These are phyloP conservation scores for Ustilago crameri DNA, from an alignment of 1,284 basidiomycete genomes.

Conservation along the genomic window DNA sequence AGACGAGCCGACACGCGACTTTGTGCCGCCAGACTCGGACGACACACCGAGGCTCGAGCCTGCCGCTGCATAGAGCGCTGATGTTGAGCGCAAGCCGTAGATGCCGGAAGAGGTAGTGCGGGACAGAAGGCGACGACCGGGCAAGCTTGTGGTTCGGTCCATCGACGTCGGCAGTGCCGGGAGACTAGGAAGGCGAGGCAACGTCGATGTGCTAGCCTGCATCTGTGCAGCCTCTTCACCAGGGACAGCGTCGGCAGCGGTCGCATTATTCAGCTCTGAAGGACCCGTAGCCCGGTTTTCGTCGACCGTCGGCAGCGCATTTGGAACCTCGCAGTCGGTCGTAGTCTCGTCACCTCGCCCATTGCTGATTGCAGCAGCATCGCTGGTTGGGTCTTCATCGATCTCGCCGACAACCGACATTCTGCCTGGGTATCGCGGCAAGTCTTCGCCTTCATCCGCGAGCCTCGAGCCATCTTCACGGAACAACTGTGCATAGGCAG, in stretches of 20 bases:
- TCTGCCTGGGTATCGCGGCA: conserved; percentile 63
- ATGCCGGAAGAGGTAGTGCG: conserved; percentile 18
- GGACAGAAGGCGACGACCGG: conserved; percentile 21
- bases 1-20: conserved; percentile 21
- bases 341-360: not conserved
- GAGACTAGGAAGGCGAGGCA: conserved; percentile 17
- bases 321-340: not conserved
- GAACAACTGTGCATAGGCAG: conserved; percentile 67
- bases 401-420: conserved; percentile 53
- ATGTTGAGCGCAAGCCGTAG: conserved; percentile 10
- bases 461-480: conserved; percentile 66
- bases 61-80: conserved; percentile 14
- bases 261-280: not conserved
- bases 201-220: not conserved
- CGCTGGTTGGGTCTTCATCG: conserved; percentile 16
- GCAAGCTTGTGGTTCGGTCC: conserved; percentile 43
- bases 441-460: conserved; percentile 64
- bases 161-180: conserved; percentile 18
- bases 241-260: not conserved
- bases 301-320: conserved; percentile 10
- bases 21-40: conserved; percentile 1
- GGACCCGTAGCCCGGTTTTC: conserved; percentile 1
- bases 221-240: not conserved
- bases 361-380: not conserved
- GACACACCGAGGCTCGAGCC: conserved; percentile 7